These are phyloP conservation scores for Yamadazyma sp. DNA, from an alignment of 805 yeast genomes.

Conservation along the genomic window DNA sequence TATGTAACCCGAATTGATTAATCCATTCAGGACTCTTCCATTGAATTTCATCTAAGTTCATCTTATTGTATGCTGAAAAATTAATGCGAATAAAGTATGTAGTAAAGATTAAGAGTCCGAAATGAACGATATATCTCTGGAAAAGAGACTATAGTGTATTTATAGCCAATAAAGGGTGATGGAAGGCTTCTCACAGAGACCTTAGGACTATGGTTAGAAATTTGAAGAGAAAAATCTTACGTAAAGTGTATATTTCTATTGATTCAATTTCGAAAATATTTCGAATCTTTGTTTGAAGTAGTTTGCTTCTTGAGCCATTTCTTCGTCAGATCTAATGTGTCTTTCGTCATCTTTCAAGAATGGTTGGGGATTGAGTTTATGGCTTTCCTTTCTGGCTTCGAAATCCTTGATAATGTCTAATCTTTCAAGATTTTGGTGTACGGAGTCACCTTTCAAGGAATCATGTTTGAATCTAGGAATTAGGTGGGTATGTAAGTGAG, in stretches of 20 bases:
- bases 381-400: slow-evolving; percentile 21
- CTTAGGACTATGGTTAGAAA: too few species aligned
- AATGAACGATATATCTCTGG: too few species aligned
- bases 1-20: slow-evolving; percentile 78
- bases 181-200: too few species aligned
- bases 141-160: too few species aligned
- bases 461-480: slow-evolving; percentile 76
- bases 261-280: slow-evolving; percentile 12
- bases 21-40: slow-evolving; percentile 99
- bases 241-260: too few species aligned
- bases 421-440: slow-evolving; percentile 64
- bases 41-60: slow-evolving; percentile 70
- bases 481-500: slow-evolving; percentile 91
- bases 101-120: too few species aligned
- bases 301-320: slow-evolving; percentile 70
- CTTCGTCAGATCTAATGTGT: slow-evolving; percentile 52
- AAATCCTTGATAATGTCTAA: slow-evolving; percentile 43
- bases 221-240: too few species aligned
- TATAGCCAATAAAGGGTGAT: too few species aligned
- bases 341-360: slow-evolving; percentile 48
- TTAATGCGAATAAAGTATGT: too few species aligned
- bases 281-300: slow-evolving; percentile 45
- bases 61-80: slow-evolving; percentile 5
- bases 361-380: slow-evolving; percentile 29
- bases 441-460: slow-evolving; percentile 56